These are phyloP conservation scores for Wickerhamomyces ciferrii DNA, from an alignment of 805 yeast genomes.

Conservation along the genomic window DNA sequence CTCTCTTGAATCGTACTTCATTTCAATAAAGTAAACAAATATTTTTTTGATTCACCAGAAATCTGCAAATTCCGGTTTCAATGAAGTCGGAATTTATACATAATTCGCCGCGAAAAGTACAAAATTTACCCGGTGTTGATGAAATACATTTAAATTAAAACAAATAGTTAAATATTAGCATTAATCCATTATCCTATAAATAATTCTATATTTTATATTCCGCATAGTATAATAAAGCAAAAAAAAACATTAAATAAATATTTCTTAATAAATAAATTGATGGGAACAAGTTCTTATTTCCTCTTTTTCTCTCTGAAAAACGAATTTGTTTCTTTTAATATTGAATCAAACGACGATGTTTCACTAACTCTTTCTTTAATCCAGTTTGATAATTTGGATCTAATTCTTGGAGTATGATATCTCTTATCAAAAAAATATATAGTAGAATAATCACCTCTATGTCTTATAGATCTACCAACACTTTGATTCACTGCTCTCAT, in stretches of 20 bases:
- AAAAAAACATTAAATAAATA: neutral
- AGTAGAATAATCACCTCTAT: slow-evolving; percentile 72
- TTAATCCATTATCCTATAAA: too few species aligned
- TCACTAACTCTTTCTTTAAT: slow-evolving; percentile 39
- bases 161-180: too few species aligned
- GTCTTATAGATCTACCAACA: slow-evolving; percentile 88
- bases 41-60: neutral
- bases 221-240: neutral
- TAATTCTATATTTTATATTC: too few species aligned
- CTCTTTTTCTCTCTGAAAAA: slow-evolving; percentile 10
- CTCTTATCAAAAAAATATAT: slow-evolving; percentile 70
- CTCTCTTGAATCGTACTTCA: neutral
- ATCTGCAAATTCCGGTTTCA: too few species aligned
- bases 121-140: neutral
- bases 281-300: neutral
- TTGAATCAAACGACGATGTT: slow-evolving; percentile 9
- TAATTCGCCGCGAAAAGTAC: too few species aligned
- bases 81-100: too few species aligned
- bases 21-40: neutral
- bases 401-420: slow-evolving; percentile 41
- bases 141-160: too few species aligned
- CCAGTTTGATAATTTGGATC: slow-evolving; percentile 69
- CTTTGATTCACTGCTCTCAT: slow-evolving; percentile 92
- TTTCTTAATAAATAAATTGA: neutral
- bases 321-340: slow-evolving; percentile 16